phyloP scores from a whole-genome alignment of 2,329 filamentous ascomycete genomes.

The Ceratocystis cubensis region DNA sequence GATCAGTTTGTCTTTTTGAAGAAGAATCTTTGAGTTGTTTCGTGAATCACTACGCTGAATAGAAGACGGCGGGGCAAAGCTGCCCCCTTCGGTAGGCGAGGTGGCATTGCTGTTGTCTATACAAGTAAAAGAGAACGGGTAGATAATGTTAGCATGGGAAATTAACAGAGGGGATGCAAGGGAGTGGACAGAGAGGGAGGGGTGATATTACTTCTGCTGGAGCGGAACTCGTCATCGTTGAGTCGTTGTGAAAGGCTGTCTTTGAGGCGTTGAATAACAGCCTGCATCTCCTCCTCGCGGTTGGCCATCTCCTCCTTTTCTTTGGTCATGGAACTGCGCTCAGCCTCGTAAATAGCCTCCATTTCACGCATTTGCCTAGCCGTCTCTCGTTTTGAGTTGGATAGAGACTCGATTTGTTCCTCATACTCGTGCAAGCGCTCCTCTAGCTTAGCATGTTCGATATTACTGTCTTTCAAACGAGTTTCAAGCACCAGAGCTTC shows the following conservation, averaged over 20 bases:
- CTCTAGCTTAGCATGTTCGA: conserved; percentile 76
- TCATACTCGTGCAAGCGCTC: conserved; percentile 79
- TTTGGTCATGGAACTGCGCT: conserved; percentile 73
- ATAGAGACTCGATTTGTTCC: conserved; percentile 66
- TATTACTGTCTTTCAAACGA: conserved; percentile 69
- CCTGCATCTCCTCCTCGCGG: conserved; percentile 80
- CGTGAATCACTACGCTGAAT: conserved; percentile 77
- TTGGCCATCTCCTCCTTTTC: conserved; percentile 82
- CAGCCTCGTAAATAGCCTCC: conserved; percentile 83
- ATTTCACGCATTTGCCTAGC: conserved; percentile 78
- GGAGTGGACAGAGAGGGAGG: not conserved
- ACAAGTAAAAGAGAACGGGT: conserved; percentile 17
- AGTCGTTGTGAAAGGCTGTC: conserved; percentile 72
- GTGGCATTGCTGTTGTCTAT: conserved; percentile 34
- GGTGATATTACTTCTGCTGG: conserved; percentile 19
- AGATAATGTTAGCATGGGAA: not conserved
- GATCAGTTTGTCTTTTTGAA: conserved; percentile 94
- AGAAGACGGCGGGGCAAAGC: conserved; percentile 75
- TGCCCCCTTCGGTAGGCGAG: conserved; percentile 57
- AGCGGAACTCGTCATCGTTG: conserved; percentile 29
- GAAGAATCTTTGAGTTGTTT: conserved; percentile 76
- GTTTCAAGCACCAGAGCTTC: conserved; percentile 75
- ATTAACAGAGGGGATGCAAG: not conserved
- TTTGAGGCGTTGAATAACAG: conserved; percentile 81
- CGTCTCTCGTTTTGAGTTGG: conserved; percentile 74